Evolutionary conservation across 306 rosid genomes (phyloP).

Genomic region (Medicago truncatula): MtrunA17r5.0-ANR NC_053048.1:42951001-42951500

Average conservation of each 20-base stretch:
- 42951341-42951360: neutral
- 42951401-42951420: slow-evolving; percentile 29
- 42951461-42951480: neutral
- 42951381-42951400: slow-evolving; percentile 13
- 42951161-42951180: slow-evolving; percentile 92
- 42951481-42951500: neutral
- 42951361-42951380: slow-evolving; percentile 22
- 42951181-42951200: slow-evolving; percentile 92
- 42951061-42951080: slow-evolving; percentile 40
- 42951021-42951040: slow-evolving; percentile 87
- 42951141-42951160: slow-evolving; percentile 90
- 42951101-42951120: too few relatives aligned
- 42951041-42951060: slow-evolving; percentile 67
- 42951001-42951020: slow-evolving; percentile 89
- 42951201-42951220: slow-evolving; percentile 73
- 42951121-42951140: slow-evolving; percentile 96
- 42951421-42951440: neutral
- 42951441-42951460: neutral
- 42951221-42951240: slow-evolving; percentile 75
- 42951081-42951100: slow-evolving; percentile 33
- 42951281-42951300: slow-evolving; percentile 27
- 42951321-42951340: slow-evolving; percentile 5
- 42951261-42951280: slow-evolving; percentile 31
- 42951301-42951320: slow-evolving; percentile 28
- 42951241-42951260: slow-evolving; percentile 94